A percentile compares a stretch with the other conserved stretches of the same genome.
Evolutionary conservation across 169 alveolate species (phyloP).

Genomic region (Eimeria acervulina): DNA sequence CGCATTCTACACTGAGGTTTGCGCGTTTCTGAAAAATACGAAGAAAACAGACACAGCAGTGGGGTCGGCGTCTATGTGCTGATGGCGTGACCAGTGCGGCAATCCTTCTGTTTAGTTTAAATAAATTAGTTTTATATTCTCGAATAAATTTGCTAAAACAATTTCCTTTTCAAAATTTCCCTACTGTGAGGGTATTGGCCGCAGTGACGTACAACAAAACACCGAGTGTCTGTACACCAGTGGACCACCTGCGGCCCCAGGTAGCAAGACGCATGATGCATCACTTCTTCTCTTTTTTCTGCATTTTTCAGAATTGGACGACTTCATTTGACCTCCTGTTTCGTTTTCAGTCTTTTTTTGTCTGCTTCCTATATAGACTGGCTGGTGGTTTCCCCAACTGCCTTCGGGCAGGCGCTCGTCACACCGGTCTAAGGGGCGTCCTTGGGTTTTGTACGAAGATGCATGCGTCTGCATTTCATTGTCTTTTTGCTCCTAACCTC

Average conservation of each 20-base stretch:
- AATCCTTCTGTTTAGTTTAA: too few species aligned
- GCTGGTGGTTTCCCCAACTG: background rate
- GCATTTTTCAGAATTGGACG: background rate
- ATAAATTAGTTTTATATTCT: too few species aligned
- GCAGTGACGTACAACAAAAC: background rate
- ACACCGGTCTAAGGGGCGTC: background rate
- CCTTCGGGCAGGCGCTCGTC: background rate
- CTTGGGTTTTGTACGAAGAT: background rate
- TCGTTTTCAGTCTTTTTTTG: background rate
- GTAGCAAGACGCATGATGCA: background rate
- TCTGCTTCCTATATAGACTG: background rate
- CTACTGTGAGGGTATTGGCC: background rate
- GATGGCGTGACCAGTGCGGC: background rate
- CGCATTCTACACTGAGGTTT: background rate
- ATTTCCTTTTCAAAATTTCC: background rate
- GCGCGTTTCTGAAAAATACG: background rate
- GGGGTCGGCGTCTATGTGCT: background rate
- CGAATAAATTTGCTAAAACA: too few species aligned
- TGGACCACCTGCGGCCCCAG: background rate
- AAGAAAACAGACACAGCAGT: background rate
- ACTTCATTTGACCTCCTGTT: background rate
- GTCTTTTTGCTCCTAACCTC: background rate
- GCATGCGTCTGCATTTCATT: background rate
- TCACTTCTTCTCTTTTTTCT: background rate
- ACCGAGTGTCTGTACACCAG: slow-evolving; percentile 3